phyloP scores from a whole-genome alignment of 2,329 filamentous ascomycete genomes.

The Trichoderma brevicompactum region DNA sequence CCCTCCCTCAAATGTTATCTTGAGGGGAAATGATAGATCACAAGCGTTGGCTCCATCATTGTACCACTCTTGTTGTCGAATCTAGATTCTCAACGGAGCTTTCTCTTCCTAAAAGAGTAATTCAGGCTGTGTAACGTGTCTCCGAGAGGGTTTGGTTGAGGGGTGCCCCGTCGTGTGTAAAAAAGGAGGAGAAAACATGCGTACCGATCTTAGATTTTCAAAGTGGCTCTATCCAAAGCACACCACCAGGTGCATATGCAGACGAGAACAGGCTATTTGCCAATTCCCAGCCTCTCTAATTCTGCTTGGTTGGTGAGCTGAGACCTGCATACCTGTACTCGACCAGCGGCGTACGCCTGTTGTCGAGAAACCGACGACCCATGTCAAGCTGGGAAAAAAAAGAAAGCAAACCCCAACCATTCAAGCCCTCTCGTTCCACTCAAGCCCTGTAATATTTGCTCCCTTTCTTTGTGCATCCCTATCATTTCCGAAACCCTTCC shows the following conservation, averaged over 20 bases:
- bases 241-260: background rate
- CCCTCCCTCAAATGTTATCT: background rate
- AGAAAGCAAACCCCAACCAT: background rate
- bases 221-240: background rate
- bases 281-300: background rate
- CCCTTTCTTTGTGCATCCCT: background rate
- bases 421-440: background rate
- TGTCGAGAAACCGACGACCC: background rate
- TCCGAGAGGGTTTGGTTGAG: background rate
- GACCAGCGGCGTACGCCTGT: background rate
- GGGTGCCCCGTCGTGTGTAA: background rate
- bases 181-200: background rate
- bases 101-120: background rate
- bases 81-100: conserved; percentile 1
- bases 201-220: conserved; percentile 3
- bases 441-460: conserved; percentile 2
- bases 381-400: background rate
- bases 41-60: background rate
- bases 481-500: background rate
- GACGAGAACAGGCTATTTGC: background rate
- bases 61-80: background rate
- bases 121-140: background rate
- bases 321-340: background rate
- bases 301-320: background rate
- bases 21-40: background rate